These are phyloP conservation scores for Yamadazyma kitorensis DNA, from an alignment of 805 yeast genomes.

Conservation along the genomic window DNA sequence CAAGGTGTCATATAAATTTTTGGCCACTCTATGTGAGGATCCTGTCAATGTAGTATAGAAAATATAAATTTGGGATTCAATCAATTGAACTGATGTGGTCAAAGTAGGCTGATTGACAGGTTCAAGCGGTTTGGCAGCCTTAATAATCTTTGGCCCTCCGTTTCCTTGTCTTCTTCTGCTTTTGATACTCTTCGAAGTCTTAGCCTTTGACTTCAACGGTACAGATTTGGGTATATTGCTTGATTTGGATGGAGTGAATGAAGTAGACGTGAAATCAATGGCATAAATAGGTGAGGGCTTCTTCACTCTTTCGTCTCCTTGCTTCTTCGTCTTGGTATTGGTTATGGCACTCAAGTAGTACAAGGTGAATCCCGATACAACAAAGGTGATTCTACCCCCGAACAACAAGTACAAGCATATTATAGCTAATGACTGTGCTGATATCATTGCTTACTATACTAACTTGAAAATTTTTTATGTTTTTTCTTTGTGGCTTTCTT, in stretches of 20 bases:
- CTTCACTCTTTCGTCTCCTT: slow-evolving; percentile 3
- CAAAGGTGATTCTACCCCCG: slow-evolving; percentile 44
- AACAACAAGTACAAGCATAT: slow-evolving; percentile 27
- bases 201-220: not conserved
- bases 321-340: not conserved
- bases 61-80: slow-evolving; percentile 58
- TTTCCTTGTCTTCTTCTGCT: slow-evolving; percentile 13
- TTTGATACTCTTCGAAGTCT: slow-evolving; percentile 15
- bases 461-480: slow-evolving; percentile 12
- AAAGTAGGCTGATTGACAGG: slow-evolving; percentile 26
- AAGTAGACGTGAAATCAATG: slow-evolving; percentile 40
- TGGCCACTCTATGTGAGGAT: slow-evolving; percentile 69
- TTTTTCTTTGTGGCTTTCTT: no score
- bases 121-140: slow-evolving; percentile 30
- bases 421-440: slow-evolving; percentile 8
- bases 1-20: slow-evolving; percentile 41
- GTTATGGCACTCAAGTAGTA: slow-evolving; percentile 1
- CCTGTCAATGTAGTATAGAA: slow-evolving; percentile 89
- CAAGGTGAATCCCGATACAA: slow-evolving; percentile 11
- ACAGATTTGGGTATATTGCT: slow-evolving; percentile 16
- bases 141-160: slow-evolving; percentile 40
- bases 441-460: slow-evolving; percentile 5
- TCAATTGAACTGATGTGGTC: slow-evolving; percentile 38
- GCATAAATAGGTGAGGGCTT: slow-evolving; percentile 36
- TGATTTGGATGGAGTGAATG: slow-evolving; percentile 23